Conservation (phyloP, 768 basidiomycete genomes). For the Tricholoma sp. region DNA sequence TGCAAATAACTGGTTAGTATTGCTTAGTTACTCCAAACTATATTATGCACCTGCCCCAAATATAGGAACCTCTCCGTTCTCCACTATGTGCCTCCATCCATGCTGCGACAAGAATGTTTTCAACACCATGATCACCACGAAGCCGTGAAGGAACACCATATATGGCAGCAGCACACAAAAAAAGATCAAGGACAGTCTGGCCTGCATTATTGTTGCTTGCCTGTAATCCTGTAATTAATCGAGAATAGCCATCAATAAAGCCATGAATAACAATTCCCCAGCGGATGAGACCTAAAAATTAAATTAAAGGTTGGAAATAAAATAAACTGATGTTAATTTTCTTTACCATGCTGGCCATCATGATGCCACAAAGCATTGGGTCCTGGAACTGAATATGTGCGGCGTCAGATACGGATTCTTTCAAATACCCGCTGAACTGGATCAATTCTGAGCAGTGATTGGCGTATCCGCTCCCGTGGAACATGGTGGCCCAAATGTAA, state of each 20-base stretch:
- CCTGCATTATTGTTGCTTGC: slow-evolving; percentile 34
- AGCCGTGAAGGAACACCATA: slow-evolving; percentile 27
- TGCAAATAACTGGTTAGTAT: slow-evolving; percentile 4
- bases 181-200: slow-evolving; percentile 29
- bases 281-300: slow-evolving; percentile 22
- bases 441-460: slow-evolving; percentile 13
- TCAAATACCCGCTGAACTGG: slow-evolving; percentile 13
- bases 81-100: slow-evolving; percentile 21
- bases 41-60: slow-evolving; percentile 26
- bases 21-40: background rate
- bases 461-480: slow-evolving; percentile 5
- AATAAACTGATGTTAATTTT: background rate
- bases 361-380: slow-evolving; percentile 31
- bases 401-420: slow-evolving; percentile 12
- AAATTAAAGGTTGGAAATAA: background rate
- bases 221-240: slow-evolving; percentile 17
- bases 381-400: slow-evolving; percentile 21
- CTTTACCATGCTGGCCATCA: slow-evolving; percentile 32
- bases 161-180: slow-evolving; percentile 14
- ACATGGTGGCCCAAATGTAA: slow-evolving; percentile 8
- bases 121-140: slow-evolving; percentile 34
- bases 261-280: slow-evolving; percentile 30
- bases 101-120: slow-evolving; percentile 30
- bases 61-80: slow-evolving; percentile 22
- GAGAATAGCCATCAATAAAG: slow-evolving; percentile 28